These are phyloP conservation scores for Piloderma croceum DNA, from an alignment of 768 basidiomycete genomes.

Conservation along the genomic window DNA sequence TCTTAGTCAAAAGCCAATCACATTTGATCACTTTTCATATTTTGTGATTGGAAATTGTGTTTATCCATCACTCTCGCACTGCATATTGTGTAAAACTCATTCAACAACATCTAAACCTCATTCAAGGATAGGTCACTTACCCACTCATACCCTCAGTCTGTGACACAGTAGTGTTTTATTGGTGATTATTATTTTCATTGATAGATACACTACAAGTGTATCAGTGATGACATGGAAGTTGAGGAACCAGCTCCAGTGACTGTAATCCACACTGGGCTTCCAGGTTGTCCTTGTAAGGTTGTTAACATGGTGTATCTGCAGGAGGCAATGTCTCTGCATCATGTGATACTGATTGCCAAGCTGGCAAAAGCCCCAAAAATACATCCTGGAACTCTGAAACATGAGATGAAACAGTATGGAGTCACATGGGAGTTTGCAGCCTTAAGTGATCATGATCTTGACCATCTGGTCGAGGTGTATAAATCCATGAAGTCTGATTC, in stretches of 20 bases:
- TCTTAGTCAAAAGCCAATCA: too few species aligned
- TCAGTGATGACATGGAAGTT: background rate
- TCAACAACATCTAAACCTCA: too few species aligned
- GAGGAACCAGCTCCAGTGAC: background rate
- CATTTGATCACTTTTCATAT: too few species aligned
- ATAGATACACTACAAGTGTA: too few species aligned
- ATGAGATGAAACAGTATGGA: background rate
- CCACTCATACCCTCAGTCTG: too few species aligned
- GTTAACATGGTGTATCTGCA: slow-evolving; percentile 6
- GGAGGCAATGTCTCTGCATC: slow-evolving; percentile 6
- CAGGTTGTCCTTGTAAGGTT: slow-evolving; percentile 11
- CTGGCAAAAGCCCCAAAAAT: slow-evolving; percentile 1
- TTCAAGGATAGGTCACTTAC: too few species aligned
- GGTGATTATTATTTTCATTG: too few species aligned
- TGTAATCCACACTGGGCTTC: slow-evolving; percentile 6
- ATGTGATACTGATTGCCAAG: background rate
- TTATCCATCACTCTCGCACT: too few species aligned
- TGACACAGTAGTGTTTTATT: too few species aligned
- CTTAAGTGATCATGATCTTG: slow-evolving; percentile 4
- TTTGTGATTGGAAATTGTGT: too few species aligned
- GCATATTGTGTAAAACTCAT: too few species aligned
- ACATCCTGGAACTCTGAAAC: slow-evolving; percentile 2
- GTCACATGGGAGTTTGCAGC: background rate
- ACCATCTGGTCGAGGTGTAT: slow-evolving; percentile 8
- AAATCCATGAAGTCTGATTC: slow-evolving; percentile 17